Base-by-base conservation (phyloP, 352 stramenopile genomes). In the Phytophthora hybrid region DNA sequence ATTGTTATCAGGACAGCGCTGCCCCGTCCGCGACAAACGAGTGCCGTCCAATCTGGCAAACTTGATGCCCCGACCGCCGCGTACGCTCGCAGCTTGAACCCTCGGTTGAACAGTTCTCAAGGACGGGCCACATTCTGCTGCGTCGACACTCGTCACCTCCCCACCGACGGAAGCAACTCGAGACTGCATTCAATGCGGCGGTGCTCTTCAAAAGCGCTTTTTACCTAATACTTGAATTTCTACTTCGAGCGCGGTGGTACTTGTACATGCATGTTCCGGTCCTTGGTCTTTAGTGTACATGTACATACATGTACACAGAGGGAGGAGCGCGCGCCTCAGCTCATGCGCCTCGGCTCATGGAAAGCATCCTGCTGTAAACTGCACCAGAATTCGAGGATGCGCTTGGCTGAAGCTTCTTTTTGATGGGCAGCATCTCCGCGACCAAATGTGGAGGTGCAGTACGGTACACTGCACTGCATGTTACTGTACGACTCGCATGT, bases 31-130 rank as follows among this genome's bases (percentile, higher is more conserved):
- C 65, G 57, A 61, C 57, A 37, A 39, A 14, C 34, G 21, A 56
- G 10, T 54, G 21, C 64, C 63, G 39, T 63, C 63, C 65, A 72
- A 66, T 66, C 65, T 62, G 21, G 37, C 21, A 61, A 51, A 44
- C 49, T 44, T 69, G 59, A 73, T 69, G 66, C 8, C 60, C 54
- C 51, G 58, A 51, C 58, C 66, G 51, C 66, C 51, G 58, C 53
- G 66, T 73, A 69, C 66, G 66, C 66, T 73, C 66, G 66, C 66
- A 73, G 49, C 67, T 69, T 69, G 66, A 69, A 54, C 52, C 67
- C 59, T 57, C 21, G 41, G 57, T 73, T 73, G 58, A 73, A 67
- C 66, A 62, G 23, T 4, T 62, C 65, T 72, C 58, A 73, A 67
- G 66, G 65, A 52, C 65, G 49, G 54, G 51, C 26, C 63, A 19